Base-by-base conservation (phyloP, 257 asterid species). In the Misopates orontium region DNA sequence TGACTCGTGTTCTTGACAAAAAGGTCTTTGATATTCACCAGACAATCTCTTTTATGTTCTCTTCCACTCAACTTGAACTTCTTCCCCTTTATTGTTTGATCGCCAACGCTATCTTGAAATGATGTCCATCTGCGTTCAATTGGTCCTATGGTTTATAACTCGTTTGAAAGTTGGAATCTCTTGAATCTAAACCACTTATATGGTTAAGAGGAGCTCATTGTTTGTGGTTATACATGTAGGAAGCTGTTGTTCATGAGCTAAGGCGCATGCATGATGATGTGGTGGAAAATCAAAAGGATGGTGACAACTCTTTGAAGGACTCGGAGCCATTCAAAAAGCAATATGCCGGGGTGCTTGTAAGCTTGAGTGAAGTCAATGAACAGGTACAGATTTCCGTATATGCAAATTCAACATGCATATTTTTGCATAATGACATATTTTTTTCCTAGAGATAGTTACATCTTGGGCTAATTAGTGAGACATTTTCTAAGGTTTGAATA, bases 1-100 rank as follows among this genome's bases (percentile, higher is more conserved):
- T 93, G 73, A 83, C 87, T 60, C 85, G 95, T 75, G 89, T 94
- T 45, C 97, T 93, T 41, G 95, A 93, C 57, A 90, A 90, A 79
- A 93, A 90, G 99, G 96, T 93, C 67, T 62, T 31, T 42, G 28
- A 39, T 73, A 45, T 73, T 66, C 65, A 67, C 59, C 12, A 13
- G 32, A 40, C 14, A 31, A 45, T 61, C 49, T 48, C 16, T 54
- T 31, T 19, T 36, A 17, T 28, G 7, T 21, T 18, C 69, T 42
- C 39, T 57, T 56, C 51, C 18, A 59, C 52, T 53, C 16, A 64
- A 49, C 68, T 36, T 12, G 16, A 67, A 25, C 18, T 16, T 44
- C 58, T 59, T 36, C 51, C 41, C 51, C 7, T 57, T 57, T 42
- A 17, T 62, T 62, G 59, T 53, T 20, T 58, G 44, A 52, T 12